A percentile compares a stretch with the other conserved stretches of the same genome.
These are phyloP conservation scores for Cardamine chenopodiifolia DNA, from an alignment of 345 rosid species.

Conservation along the genomic window DNA sequence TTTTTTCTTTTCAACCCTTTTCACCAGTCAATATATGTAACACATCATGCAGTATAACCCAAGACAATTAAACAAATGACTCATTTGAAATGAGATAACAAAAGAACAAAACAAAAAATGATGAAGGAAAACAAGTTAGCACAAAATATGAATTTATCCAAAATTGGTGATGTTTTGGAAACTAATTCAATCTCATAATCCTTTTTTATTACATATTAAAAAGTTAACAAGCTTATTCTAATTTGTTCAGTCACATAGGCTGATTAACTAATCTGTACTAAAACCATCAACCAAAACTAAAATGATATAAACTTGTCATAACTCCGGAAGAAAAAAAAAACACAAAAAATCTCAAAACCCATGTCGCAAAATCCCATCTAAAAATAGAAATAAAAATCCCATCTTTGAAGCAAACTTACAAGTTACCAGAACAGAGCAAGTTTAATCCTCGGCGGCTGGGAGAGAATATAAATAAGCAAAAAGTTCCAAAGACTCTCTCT, in stretches of 20 bases:
- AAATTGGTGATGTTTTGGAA: not conserved
- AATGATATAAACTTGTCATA: not conserved
- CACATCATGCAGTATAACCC: slow-evolving; percentile 38
- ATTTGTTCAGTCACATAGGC: not conserved
- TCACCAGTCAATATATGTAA: too few relatives aligned
- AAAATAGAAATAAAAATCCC: not conserved
- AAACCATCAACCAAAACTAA: not conserved
- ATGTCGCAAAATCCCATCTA: slow-evolving; percentile 9
- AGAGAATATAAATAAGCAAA: not conserved
- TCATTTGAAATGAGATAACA: not conserved
- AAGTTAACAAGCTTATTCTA: not conserved
- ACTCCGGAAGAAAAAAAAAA: not conserved
- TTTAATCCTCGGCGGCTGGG: slow-evolving; percentile 9
- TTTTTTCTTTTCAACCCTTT: too few relatives aligned
- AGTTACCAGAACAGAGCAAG: slow-evolving; percentile 1
- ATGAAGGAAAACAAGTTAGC: not conserved
- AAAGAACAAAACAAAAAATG: too few relatives aligned
- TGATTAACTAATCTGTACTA: not conserved
- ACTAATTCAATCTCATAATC: not conserved
- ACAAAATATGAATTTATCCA: not conserved
- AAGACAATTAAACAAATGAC: not conserved
- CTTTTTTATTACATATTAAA: not conserved
- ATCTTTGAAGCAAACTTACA: not conserved
- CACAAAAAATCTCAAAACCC: slow-evolving; percentile 12
- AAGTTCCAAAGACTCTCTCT: not conserved